A percentile compares a stretch with the other conserved stretches of the same genome.
phyloP scores from a whole-genome alignment of 805 yeast genomes.

The Saccharomyces mikatae region DNA sequence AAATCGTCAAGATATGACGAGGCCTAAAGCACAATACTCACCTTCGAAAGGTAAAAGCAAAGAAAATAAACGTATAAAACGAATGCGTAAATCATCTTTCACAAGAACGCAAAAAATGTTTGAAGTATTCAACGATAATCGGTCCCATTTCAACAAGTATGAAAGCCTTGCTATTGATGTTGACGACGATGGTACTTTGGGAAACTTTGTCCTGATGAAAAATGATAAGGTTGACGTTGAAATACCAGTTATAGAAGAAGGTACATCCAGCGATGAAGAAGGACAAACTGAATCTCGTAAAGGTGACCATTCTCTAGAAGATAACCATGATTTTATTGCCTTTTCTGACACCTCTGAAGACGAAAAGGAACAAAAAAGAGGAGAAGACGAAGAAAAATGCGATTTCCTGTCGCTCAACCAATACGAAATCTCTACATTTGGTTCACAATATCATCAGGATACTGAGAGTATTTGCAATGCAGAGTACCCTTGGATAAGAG shows the following conservation, averaged over 20 bases:
- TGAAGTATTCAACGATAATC: conserved; percentile 21
- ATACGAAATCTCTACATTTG: neutral
- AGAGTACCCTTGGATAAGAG: conserved; percentile 65
- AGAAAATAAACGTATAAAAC: conserved; percentile 4
- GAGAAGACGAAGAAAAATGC: conserved; percentile 1
- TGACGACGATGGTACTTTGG: conserved; percentile 4
- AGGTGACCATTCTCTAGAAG: conserved; percentile 26
- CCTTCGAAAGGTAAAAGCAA: neutral
- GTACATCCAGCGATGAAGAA: neutral
- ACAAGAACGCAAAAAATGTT: conserved; percentile 24
- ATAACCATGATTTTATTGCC: conserved; percentile 37
- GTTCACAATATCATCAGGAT: neutral
- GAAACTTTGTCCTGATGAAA: neutral
- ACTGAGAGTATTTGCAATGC: conserved; percentile 11
- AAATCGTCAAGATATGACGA: neutral
- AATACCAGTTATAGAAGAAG: conserved; percentile 6
- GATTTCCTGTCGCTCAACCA: neutral
- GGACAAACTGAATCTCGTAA: neutral
- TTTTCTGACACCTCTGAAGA: conserved; percentile 30
- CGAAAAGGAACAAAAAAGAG: conserved; percentile 12
- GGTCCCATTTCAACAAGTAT: conserved; percentile 23
- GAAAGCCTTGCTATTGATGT: conserved; percentile 18
- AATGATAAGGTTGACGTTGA: conserved; percentile 4
- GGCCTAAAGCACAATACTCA: neutral
- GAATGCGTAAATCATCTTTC: conserved; percentile 29